Evolutionary conservation across 2,329 filamentous ascomycete species (phyloP).

Genomic region (Paramyrothecium sp.): DNA sequence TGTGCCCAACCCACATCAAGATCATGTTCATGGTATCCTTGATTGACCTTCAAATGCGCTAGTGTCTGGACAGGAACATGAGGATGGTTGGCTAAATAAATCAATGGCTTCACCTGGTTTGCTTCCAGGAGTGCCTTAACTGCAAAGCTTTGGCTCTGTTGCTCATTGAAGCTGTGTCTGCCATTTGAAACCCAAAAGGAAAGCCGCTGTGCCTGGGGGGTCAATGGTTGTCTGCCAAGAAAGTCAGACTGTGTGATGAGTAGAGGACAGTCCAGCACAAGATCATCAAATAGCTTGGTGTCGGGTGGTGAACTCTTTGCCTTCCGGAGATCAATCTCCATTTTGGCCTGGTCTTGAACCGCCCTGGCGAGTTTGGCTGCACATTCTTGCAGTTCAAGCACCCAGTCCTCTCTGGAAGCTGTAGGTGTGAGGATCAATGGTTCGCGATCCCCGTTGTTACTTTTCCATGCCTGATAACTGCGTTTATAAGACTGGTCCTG

Average conservation of each 20-base stretch:
- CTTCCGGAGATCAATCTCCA: not conserved
- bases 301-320: not conserved
- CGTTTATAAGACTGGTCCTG: not conserved
- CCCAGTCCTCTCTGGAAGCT: not conserved
- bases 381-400: not conserved
- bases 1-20: not conserved
- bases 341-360: not conserved
- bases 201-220: not conserved
- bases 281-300: not conserved
- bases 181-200: not conserved
- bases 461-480: conserved; percentile 1
- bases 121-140: not conserved
- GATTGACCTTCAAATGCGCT: not conserved
- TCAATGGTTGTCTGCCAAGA: not conserved
- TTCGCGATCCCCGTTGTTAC: not conserved
- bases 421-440: not conserved
- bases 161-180: not conserved
- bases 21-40: not conserved
- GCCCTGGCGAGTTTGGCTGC: not conserved
- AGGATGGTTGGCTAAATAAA: not conserved
- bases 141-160: not conserved
- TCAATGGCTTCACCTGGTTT: not conserved
- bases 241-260: not conserved
- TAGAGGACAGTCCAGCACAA: not conserved
- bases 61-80: not conserved